phyloP scores from a whole-genome alignment of 495 filamentous ascomycete genomes.

The Tuber calosporum region DNA sequence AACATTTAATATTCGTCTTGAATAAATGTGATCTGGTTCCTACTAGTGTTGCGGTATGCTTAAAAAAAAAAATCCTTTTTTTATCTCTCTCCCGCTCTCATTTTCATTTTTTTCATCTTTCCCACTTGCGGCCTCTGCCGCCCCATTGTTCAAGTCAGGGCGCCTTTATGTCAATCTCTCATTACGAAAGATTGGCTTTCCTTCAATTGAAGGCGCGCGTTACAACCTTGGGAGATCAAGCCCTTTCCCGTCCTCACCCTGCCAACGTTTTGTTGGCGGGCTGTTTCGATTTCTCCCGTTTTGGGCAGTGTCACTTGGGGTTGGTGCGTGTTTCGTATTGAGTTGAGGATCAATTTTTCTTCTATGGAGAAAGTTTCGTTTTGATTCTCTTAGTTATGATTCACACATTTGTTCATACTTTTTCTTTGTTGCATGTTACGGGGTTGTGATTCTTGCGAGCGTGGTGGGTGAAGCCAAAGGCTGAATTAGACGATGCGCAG shows the following conservation, averaged over 20 bases:
- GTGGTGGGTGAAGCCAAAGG: neutral
- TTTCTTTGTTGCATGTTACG: conserved; percentile 7
- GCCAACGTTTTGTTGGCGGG: conserved; percentile 45
- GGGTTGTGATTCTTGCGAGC: neutral
- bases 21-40: conserved; percentile 98
- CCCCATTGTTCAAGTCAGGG: conserved; percentile 89
- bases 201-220: conserved; percentile 77
- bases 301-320: conserved; percentile 54
- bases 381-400: conserved; percentile 96
- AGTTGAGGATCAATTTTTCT: conserved; percentile 46
- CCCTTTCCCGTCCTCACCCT: conserved; percentile 57
- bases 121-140: conserved; percentile 40
- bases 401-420: conserved; percentile 61
- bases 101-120: conserved; percentile 21
- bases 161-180: conserved; percentile 50
- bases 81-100: conserved; percentile 24
- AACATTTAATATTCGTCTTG: conserved; percentile 83
- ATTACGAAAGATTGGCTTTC: conserved; percentile 23
- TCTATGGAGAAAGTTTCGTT: conserved; percentile 44
- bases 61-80: conserved; percentile 20
- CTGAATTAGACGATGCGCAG: conserved; percentile 45
- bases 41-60: conserved; percentile 85
- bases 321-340: conserved; percentile 57
- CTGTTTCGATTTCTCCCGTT: conserved; percentile 71
- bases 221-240: conserved; percentile 95